A percentile compares a stretch with the other conserved stretches of the same genome.
Conservation (phyloP, 2,329 filamentous ascomycete genomes). For the Botrytis fragariae region DNA sequence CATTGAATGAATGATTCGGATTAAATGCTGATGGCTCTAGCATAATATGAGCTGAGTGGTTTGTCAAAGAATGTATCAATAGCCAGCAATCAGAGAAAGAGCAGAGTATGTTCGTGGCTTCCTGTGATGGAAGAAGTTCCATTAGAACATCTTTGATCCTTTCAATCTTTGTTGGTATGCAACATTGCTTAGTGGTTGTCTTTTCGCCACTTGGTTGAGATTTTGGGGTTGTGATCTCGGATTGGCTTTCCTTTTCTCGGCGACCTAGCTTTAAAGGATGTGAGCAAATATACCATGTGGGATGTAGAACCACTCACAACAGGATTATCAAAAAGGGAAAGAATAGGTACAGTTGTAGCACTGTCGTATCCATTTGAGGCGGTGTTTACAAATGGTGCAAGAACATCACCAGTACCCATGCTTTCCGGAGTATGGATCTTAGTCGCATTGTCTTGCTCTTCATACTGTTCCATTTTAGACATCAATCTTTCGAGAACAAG, state of each 20-base stretch:
- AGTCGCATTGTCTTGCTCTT: conserved; percentile 33
- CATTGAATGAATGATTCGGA: conserved; percentile 25
- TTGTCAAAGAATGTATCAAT: conserved; percentile 30
- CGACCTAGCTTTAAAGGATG: conserved; percentile 30
- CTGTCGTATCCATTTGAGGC: conserved; percentile 23
- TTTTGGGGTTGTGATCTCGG: conserved; percentile 30
- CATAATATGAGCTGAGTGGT: conserved; percentile 17
- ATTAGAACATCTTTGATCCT: conserved; percentile 33
- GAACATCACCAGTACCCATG: conserved; percentile 32
- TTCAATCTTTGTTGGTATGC: conserved; percentile 29
- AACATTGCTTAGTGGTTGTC: conserved; percentile 25
- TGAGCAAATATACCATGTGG: conserved; percentile 8
- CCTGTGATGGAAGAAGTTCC: conserved; percentile 35
- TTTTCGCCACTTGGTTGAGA: conserved; percentile 15
- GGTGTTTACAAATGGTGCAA: conserved; percentile 28
- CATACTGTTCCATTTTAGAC: conserved; percentile 34
- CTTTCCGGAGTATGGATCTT: conserved; percentile 36
- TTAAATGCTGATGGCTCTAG: conserved; percentile 3
- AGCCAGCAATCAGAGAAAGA: conserved; percentile 32
- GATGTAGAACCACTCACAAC: conserved; percentile 27
- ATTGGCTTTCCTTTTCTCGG: conserved; percentile 24
- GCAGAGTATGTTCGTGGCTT: conserved; percentile 32
- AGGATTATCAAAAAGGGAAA: conserved; percentile 37
- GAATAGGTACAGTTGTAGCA: conserved; percentile 29
- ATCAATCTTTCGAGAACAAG: conserved; percentile 34